phyloP scores from a whole-genome alignment of 140 eudicot species.

The Erigeron philadelphicus region DNA sequence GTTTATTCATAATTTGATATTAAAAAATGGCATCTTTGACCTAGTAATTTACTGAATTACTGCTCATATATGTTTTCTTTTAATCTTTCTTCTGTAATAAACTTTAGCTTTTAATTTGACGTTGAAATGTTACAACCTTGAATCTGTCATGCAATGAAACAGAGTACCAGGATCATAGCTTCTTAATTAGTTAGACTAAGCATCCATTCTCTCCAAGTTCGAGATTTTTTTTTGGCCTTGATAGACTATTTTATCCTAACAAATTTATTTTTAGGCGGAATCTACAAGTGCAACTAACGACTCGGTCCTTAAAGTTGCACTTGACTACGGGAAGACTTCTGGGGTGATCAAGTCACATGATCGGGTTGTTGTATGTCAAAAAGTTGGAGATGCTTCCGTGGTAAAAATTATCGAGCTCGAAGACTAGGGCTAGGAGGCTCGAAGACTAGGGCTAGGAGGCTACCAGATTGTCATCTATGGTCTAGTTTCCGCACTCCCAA shows the following conservation, averaged over 20 bases:
- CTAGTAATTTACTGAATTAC: neutral
- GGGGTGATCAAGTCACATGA: slow-evolving; percentile 77
- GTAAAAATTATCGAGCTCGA: slow-evolving; percentile 87
- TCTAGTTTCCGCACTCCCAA: neutral
- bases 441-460: slow-evolving; percentile 45
- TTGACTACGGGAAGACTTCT: slow-evolving; percentile 71
- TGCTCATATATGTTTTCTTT: neutral
- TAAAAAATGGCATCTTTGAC: neutral
- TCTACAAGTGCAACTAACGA: slow-evolving; percentile 65
- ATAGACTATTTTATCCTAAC: neutral
- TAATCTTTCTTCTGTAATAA: neutral
- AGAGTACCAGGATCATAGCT: neutral
- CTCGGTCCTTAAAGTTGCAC: slow-evolving; percentile 66
- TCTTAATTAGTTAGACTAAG: neutral
- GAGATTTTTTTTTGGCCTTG: neutral
- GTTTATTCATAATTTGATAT: neutral
- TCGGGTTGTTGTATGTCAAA: slow-evolving; percentile 81
- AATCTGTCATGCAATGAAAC: neutral
- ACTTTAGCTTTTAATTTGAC: neutral
- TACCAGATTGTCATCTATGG: neutral
- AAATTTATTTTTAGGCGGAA: slow-evolving; percentile 50
- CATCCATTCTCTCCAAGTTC: neutral
- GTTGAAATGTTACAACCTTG: neutral
- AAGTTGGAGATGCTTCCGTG: slow-evolving; percentile 81
- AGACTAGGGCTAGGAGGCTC: slow-evolving; percentile 35